A percentile compares a stretch with the other conserved stretches of the same genome.
These are phyloP conservation scores for Yarrowia osloensis DNA, from an alignment of 805 yeast species.

Conservation along the genomic window DNA sequence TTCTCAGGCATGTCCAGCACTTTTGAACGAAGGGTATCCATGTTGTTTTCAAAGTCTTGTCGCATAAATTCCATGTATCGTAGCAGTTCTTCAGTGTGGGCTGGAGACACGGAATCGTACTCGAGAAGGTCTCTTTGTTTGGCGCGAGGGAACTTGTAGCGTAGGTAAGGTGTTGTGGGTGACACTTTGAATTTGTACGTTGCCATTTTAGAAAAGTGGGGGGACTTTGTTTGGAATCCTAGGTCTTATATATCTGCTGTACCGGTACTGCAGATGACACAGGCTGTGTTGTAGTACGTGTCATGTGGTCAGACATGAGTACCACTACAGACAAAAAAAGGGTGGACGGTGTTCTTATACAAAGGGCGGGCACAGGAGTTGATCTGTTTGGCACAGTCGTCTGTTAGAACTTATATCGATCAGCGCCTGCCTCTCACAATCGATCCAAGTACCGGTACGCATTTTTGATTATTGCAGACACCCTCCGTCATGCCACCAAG, in stretches of 20 bases:
- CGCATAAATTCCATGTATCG: background rate
- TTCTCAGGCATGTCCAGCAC: conserved; percentile 1
- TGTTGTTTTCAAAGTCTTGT: background rate
- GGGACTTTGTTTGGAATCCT: background rate
- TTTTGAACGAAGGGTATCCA: background rate
- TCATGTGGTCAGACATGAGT: no score
- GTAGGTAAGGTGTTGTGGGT: background rate
- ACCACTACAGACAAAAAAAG: no score
- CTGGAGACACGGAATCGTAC: background rate
- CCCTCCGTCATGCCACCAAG: no score
- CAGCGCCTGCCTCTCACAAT: no score
- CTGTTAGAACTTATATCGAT: no score
- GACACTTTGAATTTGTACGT: background rate
- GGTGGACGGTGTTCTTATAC: no score
- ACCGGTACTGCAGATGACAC: background rate
- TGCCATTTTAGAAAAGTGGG: background rate
- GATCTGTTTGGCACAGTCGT: no score
- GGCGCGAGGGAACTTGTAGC: background rate
- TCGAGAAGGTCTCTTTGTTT: background rate
- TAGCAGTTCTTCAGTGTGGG: background rate
- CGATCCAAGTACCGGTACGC: no score
- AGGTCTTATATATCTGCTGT: background rate
- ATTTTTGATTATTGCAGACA: no score
- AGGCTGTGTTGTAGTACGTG: background rate
- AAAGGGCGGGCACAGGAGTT: no score